Evolutionary conservation across 2,329 filamentous ascomycete species (phyloP).

Genomic region (Sordariomycetes sp.): DNA sequence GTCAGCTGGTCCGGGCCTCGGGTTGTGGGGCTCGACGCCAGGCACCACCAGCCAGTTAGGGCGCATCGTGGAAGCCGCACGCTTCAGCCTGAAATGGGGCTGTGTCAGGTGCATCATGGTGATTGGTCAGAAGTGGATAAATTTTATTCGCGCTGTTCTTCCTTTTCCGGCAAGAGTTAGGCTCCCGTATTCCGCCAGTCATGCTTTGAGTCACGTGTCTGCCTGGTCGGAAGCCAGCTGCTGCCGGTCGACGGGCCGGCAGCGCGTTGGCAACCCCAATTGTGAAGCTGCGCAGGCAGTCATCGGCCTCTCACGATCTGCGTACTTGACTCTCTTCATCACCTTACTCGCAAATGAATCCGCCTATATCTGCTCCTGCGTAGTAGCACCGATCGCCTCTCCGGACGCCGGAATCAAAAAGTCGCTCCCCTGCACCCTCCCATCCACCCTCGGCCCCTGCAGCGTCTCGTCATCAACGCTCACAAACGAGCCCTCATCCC

Average conservation of each 20-base stretch:
- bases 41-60: neutral
- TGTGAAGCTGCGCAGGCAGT: too few relatives aligned
- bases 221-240: too few relatives aligned
- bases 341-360: too few relatives aligned
- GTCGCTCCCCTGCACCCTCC: slow-evolving; percentile 24
- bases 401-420: slow-evolving; percentile 27
- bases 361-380: slow-evolving; percentile 6
- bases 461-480: slow-evolving; percentile 22
- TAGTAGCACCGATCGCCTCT: slow-evolving; percentile 24
- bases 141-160: too few relatives aligned
- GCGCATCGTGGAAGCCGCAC: neutral
- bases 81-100: slow-evolving; percentile 1
- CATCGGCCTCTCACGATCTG: too few relatives aligned
- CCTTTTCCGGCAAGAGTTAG: too few relatives aligned
- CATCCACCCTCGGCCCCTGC: slow-evolving; percentile 20
- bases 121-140: neutral
- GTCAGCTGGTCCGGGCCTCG: slow-evolving; percentile 3
- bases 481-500: slow-evolving; percentile 26
- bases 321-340: too few relatives aligned
- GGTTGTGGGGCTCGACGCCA: neutral
- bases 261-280: too few relatives aligned
- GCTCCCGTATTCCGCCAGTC: neutral
- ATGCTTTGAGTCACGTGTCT: too few relatives aligned
- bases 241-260: too few relatives aligned
- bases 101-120: neutral